Percentiles rank a stretch among this genome's conserved stretches.
These are phyloP conservation scores for Furcasterigmium furcatum DNA, from an alignment of 2,329 filamentous ascomycete species.

Conservation along the genomic window DNA sequence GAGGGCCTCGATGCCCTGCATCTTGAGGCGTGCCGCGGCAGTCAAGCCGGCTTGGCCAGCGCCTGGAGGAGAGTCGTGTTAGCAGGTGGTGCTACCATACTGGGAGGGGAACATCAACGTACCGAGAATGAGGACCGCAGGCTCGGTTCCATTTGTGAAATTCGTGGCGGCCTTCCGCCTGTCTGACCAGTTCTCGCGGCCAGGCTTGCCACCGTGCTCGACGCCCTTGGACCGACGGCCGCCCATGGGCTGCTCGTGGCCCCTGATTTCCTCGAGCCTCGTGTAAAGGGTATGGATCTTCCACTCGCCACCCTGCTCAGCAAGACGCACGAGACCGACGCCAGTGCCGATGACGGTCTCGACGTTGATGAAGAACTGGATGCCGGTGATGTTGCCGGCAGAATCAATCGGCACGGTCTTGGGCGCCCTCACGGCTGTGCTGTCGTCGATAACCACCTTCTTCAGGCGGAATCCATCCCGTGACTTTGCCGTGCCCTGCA, in stretches of 20 bases:
- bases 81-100: no score
- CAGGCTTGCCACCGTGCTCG: conserved; percentile 47
- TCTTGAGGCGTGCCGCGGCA: conserved; percentile 55
- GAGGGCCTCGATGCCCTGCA: conserved; percentile 51
- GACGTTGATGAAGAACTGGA: conserved; percentile 14
- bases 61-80: neutral
- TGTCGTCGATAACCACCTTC: conserved; percentile 16
- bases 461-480: conserved; percentile 5
- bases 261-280: conserved; percentile 49
- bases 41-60: conserved; percentile 58
- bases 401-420: conserved; percentile 33
- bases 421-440: conserved; percentile 29
- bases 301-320: conserved; percentile 34
- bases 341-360: conserved; percentile 12
- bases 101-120: no score
- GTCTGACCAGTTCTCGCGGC: conserved; percentile 59
- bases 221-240: conserved; percentile 50
- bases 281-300: conserved; percentile 65
- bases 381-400: conserved; percentile 8
- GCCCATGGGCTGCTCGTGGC: conserved; percentile 46
- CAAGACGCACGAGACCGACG: conserved; percentile 11
- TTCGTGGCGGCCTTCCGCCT: conserved; percentile 42
- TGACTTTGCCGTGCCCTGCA: conserved; percentile 4
- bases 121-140: conserved; percentile 55
- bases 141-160: conserved; percentile 43